phyloP scores from a whole-genome alignment of 345 rosid species.

The Gossypium thurberi region DNA sequence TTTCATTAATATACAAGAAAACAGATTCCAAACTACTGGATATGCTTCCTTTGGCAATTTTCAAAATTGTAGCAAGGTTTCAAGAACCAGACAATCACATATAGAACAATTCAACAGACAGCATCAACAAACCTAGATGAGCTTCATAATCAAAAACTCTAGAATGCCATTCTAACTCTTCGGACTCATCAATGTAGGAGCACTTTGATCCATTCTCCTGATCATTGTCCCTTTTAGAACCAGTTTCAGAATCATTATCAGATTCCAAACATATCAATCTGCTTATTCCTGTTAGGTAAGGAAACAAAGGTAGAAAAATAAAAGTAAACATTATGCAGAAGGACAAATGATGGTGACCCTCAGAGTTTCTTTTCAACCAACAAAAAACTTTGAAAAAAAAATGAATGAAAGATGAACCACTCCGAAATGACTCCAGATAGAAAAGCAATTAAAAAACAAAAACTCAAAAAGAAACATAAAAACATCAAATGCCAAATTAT shows the following conservation, averaged over 20 bases:
- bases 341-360: background rate
- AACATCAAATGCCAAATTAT: background rate
- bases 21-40: background rate
- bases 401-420: background rate
- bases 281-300: constrained; percentile 31
- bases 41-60: background rate
- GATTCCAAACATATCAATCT: constrained; percentile 59
- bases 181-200: constrained; percentile 21
- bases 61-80: background rate
- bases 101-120: constrained; percentile 6
- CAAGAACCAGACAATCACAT: constrained; percentile 8
- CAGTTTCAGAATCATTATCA: constrained; percentile 44
- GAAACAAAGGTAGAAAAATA: background rate
- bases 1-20: constrained; percentile 10
- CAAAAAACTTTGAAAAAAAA: background rate
- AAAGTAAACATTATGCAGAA: background rate
- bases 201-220: constrained; percentile 22
- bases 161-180: constrained; percentile 23
- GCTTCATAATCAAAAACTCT: constrained; percentile 15
- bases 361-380: background rate
- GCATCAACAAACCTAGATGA: constrained; percentile 27
- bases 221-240: constrained; percentile 23
- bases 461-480: background rate
- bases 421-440: background rate
- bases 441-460: background rate